A percentile compares a stretch with the other conserved stretches of the same genome.
Conservation (phyloP, 176 grass and related monocot genomes). For the Oryza meridionalis region DNA sequence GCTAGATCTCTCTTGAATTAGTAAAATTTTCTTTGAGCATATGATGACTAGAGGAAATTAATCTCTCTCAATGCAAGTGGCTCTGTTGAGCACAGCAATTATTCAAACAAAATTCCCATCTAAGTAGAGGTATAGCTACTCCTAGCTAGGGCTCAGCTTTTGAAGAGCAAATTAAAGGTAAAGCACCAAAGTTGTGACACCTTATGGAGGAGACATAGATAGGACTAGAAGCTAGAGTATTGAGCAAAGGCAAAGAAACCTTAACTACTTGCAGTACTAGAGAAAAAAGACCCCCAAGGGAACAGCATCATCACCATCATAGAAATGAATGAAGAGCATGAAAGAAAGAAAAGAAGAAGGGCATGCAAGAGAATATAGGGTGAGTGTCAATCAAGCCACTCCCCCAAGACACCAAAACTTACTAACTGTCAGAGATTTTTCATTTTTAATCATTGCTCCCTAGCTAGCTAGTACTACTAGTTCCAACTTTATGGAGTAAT, state of each 20-base stretch:
- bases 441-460: slow-evolving; percentile 43
- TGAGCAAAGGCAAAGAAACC: slow-evolving; percentile 38
- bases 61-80: not conserved
- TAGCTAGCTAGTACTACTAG: slow-evolving; percentile 11
- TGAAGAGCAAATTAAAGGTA: slow-evolving; percentile 55
- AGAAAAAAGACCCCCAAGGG: slow-evolving; percentile 27
- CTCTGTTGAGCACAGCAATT: slow-evolving; percentile 20
- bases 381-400: slow-evolving; percentile 35
- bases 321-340: slow-evolving; percentile 28
- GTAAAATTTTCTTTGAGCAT: slow-evolving; percentile 24
- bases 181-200: slow-evolving; percentile 48
- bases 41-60: slow-evolving; percentile 47
- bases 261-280: not conserved
- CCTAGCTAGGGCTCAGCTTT: slow-evolving; percentile 63
- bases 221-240: slow-evolving; percentile 36
- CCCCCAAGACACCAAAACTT: slow-evolving; percentile 17
- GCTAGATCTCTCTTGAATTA: slow-evolving; percentile 1
- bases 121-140: slow-evolving; percentile 22
- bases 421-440: slow-evolving; percentile 54
- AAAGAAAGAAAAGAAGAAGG: not conserved
- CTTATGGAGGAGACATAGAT: slow-evolving; percentile 40
- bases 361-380: not conserved
- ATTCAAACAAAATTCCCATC: slow-evolving; percentile 41
- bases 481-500: slow-evolving; percentile 35
- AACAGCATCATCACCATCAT: slow-evolving; percentile 49